Evolutionary conservation across 2,329 filamentous ascomycete genomes (phyloP), one percentile per base, ranked within the genome.

Genomic region (Monilinia polystroma): DNA sequence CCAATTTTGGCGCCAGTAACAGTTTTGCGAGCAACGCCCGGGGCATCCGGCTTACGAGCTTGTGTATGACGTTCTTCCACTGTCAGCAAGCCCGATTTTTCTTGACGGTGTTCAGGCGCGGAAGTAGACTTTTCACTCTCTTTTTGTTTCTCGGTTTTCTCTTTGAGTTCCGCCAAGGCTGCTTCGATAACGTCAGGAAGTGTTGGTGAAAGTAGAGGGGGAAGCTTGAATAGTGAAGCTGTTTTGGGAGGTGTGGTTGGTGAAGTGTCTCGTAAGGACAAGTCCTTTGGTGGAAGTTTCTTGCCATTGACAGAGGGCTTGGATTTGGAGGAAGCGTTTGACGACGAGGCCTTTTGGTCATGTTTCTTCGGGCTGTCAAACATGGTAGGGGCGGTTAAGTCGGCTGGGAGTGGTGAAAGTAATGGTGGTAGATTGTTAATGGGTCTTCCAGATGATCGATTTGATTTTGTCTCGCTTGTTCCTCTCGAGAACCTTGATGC

Each of bases 21-120:
- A 8, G 73, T 74, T 59, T 76, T 77, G 20, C 72, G 71, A n/a
- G 75, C 75, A 51, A 76, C 75, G 45, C 74, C 75, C 41, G 73
- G 74, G 16, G 75, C 68, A 68, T 75, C 72, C 10, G 74, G 73
- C 53, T 71, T 70, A 29, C 75, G 72, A 55, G 68, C 74, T 59
- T 73, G 72, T 60, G 76, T 75, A 66, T 76, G 72, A 20, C 75
- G 73, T 55, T 70, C 70, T 66, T 75, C 74, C 29, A 75, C 74
- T 7, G 71, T 75, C 55, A 72, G 72, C 11, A 70, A 68, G 53
- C 59, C 52, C n/a, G 57, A 53, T 26, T 63, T 66, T 12, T 55
- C 55, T 35, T 66, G 58, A 29, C 32, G 57, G 54, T 65, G 23
- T 32, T 57, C 58, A 35, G 67, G 64, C n/a, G 69, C 66, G 26